Evolutionary conservation across 208 protist species (phyloP), one percentile per base, ranked within the genome.

Genomic region (Novymonas esmeraldas): DNA sequence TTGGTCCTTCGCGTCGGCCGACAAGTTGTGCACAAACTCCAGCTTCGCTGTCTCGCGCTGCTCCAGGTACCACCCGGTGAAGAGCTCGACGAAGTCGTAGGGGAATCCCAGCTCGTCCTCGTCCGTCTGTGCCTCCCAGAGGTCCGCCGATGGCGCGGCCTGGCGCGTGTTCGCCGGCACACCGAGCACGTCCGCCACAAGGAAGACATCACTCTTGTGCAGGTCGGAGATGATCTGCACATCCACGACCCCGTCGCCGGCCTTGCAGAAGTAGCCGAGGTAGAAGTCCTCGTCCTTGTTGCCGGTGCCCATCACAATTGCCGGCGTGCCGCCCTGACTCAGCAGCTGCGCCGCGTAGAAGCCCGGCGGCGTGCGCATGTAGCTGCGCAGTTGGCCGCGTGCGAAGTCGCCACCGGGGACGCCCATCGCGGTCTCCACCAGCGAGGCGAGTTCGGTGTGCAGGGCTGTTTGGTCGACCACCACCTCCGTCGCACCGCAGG

Each of bases 271-370:
- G 74, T 99, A 99, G 29, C 79, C 90, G 10, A 99, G 78, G 72
- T 98, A 98, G 31, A 94, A 95, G 68, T 99, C 97, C 67, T 98
- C 97, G 65, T 98, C 97, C 82, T 89, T 97, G 82, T 99, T 99
- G 11, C 97, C 97, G 18, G 97, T 99, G 16, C 97, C 97, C 82
- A 99, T 95, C 18, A 99, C 97, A 64, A 98, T 90, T 14, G 85
- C 77, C n/a, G 96, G 93, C 0, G 57, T 85, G 18, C 96, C 96
- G 33, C 84, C 69, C 51, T 95, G 86, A 29, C 69, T 83, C 29
- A 95, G 70, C 33, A 98, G 77, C 78, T 99, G 97, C 14, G 95
- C 92, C 22, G 95, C 84, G 77, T 98, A 99, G 75, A 94, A 99
- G n/a, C 54, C 85, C 0, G 84, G 62, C 10, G 97, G 97, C 0